phyloP scores from a whole-genome alignment of 345 rosid species.

The Camelina laxa region DNA sequence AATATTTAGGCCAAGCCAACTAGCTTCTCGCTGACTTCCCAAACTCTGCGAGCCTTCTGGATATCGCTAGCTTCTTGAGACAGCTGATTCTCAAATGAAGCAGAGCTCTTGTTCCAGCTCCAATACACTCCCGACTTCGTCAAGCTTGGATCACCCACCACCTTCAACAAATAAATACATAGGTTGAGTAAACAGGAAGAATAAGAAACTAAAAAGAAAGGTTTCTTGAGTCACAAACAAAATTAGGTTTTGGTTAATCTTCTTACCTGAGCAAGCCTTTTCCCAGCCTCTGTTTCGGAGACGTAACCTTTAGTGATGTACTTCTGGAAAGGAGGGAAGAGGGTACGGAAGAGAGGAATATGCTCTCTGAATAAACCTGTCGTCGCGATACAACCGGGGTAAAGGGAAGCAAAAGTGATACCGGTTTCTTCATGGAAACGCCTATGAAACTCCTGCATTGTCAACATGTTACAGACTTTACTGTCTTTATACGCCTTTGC shows the following conservation, averaged over 20 bases:
- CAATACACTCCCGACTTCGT: slow-evolving; percentile 94
- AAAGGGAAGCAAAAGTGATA: slow-evolving; percentile 82
- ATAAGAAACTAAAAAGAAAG: neutral
- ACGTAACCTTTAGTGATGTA: slow-evolving; percentile 95
- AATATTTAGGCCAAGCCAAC: slow-evolving; percentile 71
- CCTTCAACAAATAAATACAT: slow-evolving; percentile 48
- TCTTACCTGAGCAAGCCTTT: slow-evolving; percentile 73
- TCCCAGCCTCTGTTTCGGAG: slow-evolving; percentile 86
- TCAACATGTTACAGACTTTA: slow-evolving; percentile 96
- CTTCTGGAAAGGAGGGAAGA: slow-evolving; percentile 98
- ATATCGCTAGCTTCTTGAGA: slow-evolving; percentile 84
- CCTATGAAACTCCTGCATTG: slow-evolving; percentile 96
- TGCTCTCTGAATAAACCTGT: slow-evolving; percentile 97
- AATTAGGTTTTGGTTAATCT: neutral
- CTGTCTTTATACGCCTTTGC: slow-evolving; percentile 99
- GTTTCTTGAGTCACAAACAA: slow-evolving; percentile 8
- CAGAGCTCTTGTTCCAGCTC: slow-evolving; percentile 95
- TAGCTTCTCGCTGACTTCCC: slow-evolving; percentile 94
- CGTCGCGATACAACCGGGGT: slow-evolving; percentile 97
- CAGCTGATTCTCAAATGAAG: slow-evolving; percentile 88
- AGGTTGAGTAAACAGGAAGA: slow-evolving; percentile 11
- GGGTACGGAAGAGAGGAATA: slow-evolving; percentile 87
- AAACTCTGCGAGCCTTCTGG: slow-evolving; percentile 78
- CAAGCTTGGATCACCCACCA: slow-evolving; percentile 83
- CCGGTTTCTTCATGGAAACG: slow-evolving; percentile 87